Conservation (phyloP, 129 eudicot species). For the Helianthus tuberosus region DNA sequence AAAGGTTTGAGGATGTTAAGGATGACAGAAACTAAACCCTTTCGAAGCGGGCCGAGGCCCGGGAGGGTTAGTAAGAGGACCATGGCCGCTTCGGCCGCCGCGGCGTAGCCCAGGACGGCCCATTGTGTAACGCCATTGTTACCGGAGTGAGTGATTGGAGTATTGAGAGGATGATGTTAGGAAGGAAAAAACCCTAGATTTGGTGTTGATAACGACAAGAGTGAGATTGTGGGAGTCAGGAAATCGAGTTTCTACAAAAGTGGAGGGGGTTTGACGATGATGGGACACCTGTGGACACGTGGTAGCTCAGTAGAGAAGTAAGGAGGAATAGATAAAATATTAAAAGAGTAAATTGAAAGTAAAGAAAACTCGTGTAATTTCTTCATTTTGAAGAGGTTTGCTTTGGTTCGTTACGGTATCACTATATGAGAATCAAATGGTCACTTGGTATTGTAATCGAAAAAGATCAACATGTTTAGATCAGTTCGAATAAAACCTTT, state of each 20-base stretch:
- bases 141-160: background rate
- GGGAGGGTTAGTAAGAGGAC: constrained; percentile 76
- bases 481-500: no score
- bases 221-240: constrained; percentile 15
- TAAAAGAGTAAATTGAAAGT: background rate
- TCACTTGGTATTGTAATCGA: no score
- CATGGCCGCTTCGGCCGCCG: constrained; percentile 77
- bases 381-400: no score
- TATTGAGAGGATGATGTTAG: background rate
- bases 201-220: background rate
- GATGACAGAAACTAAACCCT: constrained; percentile 61
- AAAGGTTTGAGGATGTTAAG: constrained; percentile 72
- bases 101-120: constrained; percentile 81
- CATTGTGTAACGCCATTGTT: constrained; percentile 83
- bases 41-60: constrained; percentile 60
- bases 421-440: no score
- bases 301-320: constrained; percentile 24
- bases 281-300: constrained; percentile 34
- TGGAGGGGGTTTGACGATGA: constrained; percentile 22
- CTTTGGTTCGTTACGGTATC: no score
- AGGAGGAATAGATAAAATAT: constrained; percentile 3
- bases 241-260: constrained; percentile 23
- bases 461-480: no score
- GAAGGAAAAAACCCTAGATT: constrained; percentile 38
- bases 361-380: no score